phyloP scores from a whole-genome alignment of 345 rosid genomes.

The Orychophragmus violaceus region DNA sequence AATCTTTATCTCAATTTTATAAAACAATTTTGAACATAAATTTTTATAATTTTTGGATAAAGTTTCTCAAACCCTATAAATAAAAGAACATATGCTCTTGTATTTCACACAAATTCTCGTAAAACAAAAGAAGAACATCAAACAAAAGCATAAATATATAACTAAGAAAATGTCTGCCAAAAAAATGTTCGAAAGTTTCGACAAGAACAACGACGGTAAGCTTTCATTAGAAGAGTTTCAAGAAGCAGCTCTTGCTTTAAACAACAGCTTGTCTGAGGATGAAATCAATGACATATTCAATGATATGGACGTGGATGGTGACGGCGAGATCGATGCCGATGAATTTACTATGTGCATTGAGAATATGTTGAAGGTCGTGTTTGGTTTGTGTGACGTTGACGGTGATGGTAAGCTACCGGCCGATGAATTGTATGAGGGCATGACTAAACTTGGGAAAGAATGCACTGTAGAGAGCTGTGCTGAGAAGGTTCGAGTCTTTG shows the following conservation, averaged over 20 bases:
- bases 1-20: neutral
- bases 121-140: no score
- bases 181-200: no score
- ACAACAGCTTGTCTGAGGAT: neutral
- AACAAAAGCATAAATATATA: neutral
- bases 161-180: neutral
- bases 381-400: conserved; percentile 7
- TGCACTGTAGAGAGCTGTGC: neutral
- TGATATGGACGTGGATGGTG: conserved; percentile 1
- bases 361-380: neutral
- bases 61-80: neutral
- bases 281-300: neutral
- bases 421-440: neutral
- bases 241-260: neutral
- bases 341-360: neutral
- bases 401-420: conserved; percentile 10
- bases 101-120: neutral
- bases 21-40: no score
- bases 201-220: no score
- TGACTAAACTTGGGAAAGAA: neutral
- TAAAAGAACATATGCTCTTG: neutral
- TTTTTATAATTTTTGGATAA: neutral
- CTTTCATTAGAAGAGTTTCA: no score
- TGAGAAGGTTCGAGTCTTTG: neutral
- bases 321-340: neutral